Evolutionary conservation across 176 grass and related monocot genomes (phyloP).

Genomic region (Phyllostachys edulis): DNA sequence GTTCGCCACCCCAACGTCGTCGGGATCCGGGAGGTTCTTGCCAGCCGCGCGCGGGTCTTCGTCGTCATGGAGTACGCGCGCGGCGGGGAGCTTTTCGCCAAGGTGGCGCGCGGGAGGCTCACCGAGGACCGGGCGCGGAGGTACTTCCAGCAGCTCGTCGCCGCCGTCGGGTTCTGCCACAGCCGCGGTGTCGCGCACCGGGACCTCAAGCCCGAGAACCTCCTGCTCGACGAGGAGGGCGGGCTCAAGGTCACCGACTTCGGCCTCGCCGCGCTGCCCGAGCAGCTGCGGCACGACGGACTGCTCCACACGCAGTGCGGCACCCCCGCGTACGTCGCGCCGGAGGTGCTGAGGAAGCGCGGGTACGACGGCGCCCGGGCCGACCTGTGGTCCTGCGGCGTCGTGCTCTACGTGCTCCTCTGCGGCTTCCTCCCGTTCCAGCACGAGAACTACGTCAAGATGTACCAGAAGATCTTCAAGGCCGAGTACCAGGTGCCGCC

Average conservation of each 20-base stretch:
- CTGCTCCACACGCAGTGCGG: slow-evolving; percentile 98
- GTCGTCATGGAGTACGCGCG: slow-evolving; percentile 90
- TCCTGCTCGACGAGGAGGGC: slow-evolving; percentile 63
- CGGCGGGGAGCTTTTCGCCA: slow-evolving; percentile 77
- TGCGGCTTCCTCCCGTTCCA: slow-evolving; percentile 86
- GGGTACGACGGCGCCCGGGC: slow-evolving; percentile 78
- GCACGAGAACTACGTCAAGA: slow-evolving; percentile 71
- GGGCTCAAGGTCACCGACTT: slow-evolving; percentile 92
- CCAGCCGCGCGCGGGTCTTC: slow-evolving; percentile 72
- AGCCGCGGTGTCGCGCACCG: slow-evolving; percentile 84
- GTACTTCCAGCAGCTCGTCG: slow-evolving; percentile 89
- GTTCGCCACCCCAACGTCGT: slow-evolving; percentile 90
- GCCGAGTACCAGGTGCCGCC: slow-evolving; percentile 74
- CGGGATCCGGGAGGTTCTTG: slow-evolving; percentile 79
- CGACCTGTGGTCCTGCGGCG: slow-evolving; percentile 96
- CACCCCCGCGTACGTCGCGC: slow-evolving; percentile 92
- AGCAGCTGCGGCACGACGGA: slow-evolving; percentile 82
- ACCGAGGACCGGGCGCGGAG: slow-evolving; percentile 58
- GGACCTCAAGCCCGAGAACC: slow-evolving; percentile 98
- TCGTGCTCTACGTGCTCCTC: slow-evolving; percentile 89
- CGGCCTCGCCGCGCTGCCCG: slow-evolving; percentile 87
- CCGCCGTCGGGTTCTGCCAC: slow-evolving; percentile 94
- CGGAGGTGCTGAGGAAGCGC: slow-evolving; percentile 77
- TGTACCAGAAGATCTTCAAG: slow-evolving; percentile 94
- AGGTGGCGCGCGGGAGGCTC: slow-evolving; percentile 56